Conservation (phyloP, 441 rosid genomes). For the Biscutella auriculata region DNA sequence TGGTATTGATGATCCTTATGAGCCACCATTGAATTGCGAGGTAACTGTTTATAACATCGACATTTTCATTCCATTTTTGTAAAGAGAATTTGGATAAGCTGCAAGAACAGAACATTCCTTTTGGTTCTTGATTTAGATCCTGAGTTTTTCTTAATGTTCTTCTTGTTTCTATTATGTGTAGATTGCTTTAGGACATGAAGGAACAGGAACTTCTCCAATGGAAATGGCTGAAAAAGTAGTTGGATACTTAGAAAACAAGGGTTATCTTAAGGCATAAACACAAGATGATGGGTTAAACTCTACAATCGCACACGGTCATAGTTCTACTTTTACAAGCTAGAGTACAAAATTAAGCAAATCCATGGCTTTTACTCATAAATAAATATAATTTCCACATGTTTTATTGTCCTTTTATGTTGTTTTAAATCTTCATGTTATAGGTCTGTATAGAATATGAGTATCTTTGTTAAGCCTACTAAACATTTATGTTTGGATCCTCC, state of each 20-base stretch:
- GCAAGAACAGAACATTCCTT: not conserved
- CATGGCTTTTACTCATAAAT: slow-evolving; percentile 6
- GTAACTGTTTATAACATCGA: not conserved
- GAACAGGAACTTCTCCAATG: slow-evolving; percentile 18
- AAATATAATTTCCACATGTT: not conserved
- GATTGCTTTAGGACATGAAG: slow-evolving; percentile 19
- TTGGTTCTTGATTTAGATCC: not conserved
- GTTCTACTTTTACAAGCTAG: slow-evolving; percentile 7
- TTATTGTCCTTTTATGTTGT: not conserved
- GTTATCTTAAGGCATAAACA: slow-evolving; percentile 20
- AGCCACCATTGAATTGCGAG: slow-evolving; percentile 26
- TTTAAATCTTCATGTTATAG: not conserved
- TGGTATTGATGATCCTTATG: slow-evolving; percentile 28
- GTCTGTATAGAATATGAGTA: not conserved
- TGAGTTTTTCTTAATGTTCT: not conserved
- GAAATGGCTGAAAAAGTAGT: slow-evolving; percentile 25
- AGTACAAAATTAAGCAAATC: slow-evolving; percentile 2
- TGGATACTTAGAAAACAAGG: slow-evolving; percentile 22
- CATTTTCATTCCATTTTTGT: no score
- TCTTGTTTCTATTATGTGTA: not conserved
- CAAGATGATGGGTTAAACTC: no score
- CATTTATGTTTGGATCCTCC: no score
- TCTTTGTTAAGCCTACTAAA: not conserved
- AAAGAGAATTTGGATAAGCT: not conserved
- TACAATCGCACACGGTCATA: not conserved